phyloP scores from a whole-genome alignment of 2,329 filamentous ascomycete species.

The Ophiostoma triangulosporum region DNA sequence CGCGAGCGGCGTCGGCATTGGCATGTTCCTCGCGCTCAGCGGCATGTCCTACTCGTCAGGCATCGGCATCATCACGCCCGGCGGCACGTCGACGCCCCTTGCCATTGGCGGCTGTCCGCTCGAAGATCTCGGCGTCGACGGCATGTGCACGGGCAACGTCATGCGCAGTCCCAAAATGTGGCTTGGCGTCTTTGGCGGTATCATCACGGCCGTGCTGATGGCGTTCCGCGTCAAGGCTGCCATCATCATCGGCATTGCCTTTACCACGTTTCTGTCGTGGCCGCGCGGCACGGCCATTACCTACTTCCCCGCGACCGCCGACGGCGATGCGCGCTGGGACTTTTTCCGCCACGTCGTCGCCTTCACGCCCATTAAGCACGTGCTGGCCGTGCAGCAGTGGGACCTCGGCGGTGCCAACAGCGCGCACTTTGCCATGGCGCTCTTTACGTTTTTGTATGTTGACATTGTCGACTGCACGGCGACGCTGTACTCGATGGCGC shows the following conservation, averaged over 20 bases:
- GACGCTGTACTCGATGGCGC: slow-evolving; percentile 70
- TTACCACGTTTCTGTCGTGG: slow-evolving; percentile 65
- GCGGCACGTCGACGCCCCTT: slow-evolving; percentile 54
- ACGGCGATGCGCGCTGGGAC: slow-evolving; percentile 51
- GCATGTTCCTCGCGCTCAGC: slow-evolving; percentile 49
- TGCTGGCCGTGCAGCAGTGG: slow-evolving; percentile 54
- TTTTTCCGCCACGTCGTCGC: slow-evolving; percentile 62
- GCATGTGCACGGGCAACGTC: slow-evolving; percentile 4
- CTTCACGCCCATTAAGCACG: slow-evolving; percentile 55
- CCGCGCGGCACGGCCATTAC: slow-evolving; percentile 55
- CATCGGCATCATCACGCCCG: slow-evolving; percentile 63
- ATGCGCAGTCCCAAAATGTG: slow-evolving; percentile 41
- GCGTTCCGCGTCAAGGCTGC: slow-evolving; percentile 62
- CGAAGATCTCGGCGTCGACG: slow-evolving; percentile 32
- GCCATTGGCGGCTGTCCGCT: slow-evolving; percentile 61
- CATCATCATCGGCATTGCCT: slow-evolving; percentile 57
- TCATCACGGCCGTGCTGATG: slow-evolving; percentile 71
- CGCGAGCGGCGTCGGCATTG: slow-evolving; percentile 51
- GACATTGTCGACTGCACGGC: slow-evolving; percentile 69
- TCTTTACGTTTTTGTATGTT: slow-evolving; percentile 68
- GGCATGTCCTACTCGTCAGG: slow-evolving; percentile 66
- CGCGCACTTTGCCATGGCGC: slow-evolving; percentile 53
- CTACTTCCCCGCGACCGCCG: slow-evolving; percentile 53
- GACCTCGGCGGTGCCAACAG: slow-evolving; percentile 38
- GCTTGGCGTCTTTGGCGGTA: slow-evolving; percentile 70